These are phyloP conservation scores for Lachancea sp. DNA, from an alignment of 805 yeast species.

Conservation along the genomic window DNA sequence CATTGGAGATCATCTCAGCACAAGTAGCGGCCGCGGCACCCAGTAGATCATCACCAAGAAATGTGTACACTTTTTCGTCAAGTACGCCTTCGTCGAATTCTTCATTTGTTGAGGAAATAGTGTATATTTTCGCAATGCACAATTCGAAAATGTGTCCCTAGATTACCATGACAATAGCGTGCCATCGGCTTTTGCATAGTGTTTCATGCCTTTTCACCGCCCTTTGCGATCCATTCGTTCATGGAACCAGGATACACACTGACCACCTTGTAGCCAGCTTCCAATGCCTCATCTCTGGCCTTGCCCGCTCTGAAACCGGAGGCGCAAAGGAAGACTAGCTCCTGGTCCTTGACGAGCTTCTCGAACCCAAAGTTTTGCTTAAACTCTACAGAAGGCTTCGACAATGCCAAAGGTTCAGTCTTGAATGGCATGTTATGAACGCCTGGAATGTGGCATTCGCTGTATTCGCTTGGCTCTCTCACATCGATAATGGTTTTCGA, in stretches of 20 bases:
- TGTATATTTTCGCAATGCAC: no score
- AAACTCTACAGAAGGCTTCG: slow-evolving; percentile 62
- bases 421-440: slow-evolving; percentile 79
- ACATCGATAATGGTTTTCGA: slow-evolving; percentile 64
- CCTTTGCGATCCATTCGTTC: slow-evolving; percentile 59
- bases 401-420: slow-evolving; percentile 79
- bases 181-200: no score
- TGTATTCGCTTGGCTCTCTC: slow-evolving; percentile 75
- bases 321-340: slow-evolving; percentile 75
- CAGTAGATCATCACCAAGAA: no score
- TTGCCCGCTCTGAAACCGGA: slow-evolving; percentile 81
- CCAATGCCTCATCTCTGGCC: slow-evolving; percentile 77
- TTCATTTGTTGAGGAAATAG: no score
- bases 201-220: neutral
- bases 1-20: no score
- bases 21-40: no score
- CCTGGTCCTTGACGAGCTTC: slow-evolving; percentile 60
- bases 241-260: slow-evolving; percentile 77
- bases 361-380: slow-evolving; percentile 63
- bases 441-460: slow-evolving; percentile 68
- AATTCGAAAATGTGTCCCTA: no score
- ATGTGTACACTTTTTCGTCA: no score
- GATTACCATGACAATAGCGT: no score
- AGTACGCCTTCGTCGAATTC: no score
- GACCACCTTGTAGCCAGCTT: slow-evolving; percentile 70